Conservation (phyloP, 164 flowering plant species). For the Berberis thunbergii region DNA sequence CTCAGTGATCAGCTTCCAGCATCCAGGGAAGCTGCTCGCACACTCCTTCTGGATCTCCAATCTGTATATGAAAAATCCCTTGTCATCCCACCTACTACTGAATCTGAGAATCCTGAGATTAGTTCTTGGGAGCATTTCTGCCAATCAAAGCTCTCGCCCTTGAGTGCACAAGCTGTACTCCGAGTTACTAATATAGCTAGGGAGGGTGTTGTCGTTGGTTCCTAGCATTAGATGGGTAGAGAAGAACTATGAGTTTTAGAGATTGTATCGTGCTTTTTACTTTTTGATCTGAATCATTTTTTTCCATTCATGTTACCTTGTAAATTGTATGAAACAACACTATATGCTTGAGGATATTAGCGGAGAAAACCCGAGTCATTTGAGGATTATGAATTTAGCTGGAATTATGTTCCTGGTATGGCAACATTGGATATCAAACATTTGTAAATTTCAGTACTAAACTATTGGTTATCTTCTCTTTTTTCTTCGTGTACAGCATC, state of each 20-base stretch:
- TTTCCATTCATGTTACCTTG: too few species aligned
- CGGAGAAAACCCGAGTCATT: too few species aligned
- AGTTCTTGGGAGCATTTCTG: conserved; percentile 76
- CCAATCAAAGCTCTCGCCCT: conserved; percentile 69
- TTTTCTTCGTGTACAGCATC: too few species aligned
- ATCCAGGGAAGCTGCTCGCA: conserved; percentile 88
- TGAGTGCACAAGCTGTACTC: conserved; percentile 84
- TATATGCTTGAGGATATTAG: too few species aligned
- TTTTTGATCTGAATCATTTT: too few species aligned
- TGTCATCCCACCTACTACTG: conserved; percentile 15
- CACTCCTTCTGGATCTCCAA: conserved; percentile 67
- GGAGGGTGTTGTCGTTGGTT: conserved; percentile 43
- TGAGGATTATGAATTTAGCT: too few species aligned
- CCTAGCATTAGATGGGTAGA: conserved; percentile 21
- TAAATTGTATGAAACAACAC: too few species aligned
- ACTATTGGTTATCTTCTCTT: too few species aligned
- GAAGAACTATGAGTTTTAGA: conserved; percentile 7
- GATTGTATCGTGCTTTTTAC: neutral
- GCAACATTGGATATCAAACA: too few species aligned
- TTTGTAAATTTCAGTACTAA: too few species aligned
- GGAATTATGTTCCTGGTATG: too few species aligned
- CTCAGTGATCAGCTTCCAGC: conserved; percentile 92
- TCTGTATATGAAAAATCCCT: conserved; percentile 51
- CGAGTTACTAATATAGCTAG: conserved; percentile 51
- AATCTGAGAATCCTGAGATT: conserved; percentile 29